Evolutionary conservation across 2,329 filamentous ascomycete genomes (phyloP).

Genomic region (Colletotrichum acutatum): DNA sequence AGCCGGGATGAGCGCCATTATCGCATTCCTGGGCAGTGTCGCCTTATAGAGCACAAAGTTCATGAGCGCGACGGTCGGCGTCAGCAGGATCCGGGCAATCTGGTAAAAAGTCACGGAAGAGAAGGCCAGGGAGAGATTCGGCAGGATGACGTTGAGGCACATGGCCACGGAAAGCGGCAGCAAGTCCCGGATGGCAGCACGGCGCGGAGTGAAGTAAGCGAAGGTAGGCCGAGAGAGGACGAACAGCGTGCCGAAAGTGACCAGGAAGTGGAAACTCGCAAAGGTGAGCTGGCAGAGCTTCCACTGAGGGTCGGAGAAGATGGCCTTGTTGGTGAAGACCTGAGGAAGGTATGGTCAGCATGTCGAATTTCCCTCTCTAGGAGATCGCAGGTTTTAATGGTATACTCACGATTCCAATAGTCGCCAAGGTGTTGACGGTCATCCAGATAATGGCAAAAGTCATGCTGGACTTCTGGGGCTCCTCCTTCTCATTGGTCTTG

Average conservation of each 20-base stretch:
- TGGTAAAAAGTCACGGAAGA: constrained; percentile 78
- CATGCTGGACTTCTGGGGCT: constrained; percentile 48
- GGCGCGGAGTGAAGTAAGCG: constrained; percentile 68
- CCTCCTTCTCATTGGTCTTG: constrained; percentile 46
- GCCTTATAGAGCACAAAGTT: constrained; percentile 71
- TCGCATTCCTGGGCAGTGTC: constrained; percentile 64
- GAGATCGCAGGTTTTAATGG: not conserved
- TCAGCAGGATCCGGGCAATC: constrained; percentile 74
- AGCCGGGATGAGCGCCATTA: constrained; percentile 67
- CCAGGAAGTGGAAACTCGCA: constrained; percentile 74
- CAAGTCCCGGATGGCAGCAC: constrained; percentile 65
- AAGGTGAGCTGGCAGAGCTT: constrained; percentile 73
- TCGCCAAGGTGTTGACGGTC: constrained; percentile 69
- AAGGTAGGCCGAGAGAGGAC: constrained; percentile 68
- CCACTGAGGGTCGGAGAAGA: constrained; percentile 72
- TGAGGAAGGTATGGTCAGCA: constrained; percentile 42
- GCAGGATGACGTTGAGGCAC: constrained; percentile 76
- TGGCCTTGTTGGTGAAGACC: constrained; percentile 78
- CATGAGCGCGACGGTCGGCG: constrained; percentile 72
- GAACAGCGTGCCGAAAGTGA: constrained; percentile 73
- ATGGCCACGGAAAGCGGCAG: constrained; percentile 74
- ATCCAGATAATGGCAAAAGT: constrained; percentile 64
- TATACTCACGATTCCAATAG: constrained; percentile 68
- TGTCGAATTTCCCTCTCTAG: not conserved
- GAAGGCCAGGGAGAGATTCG: constrained; percentile 74